Conservation (phyloP, 352 stramenopile genomes). For the Pythium rhizo-oryzae region DNA sequence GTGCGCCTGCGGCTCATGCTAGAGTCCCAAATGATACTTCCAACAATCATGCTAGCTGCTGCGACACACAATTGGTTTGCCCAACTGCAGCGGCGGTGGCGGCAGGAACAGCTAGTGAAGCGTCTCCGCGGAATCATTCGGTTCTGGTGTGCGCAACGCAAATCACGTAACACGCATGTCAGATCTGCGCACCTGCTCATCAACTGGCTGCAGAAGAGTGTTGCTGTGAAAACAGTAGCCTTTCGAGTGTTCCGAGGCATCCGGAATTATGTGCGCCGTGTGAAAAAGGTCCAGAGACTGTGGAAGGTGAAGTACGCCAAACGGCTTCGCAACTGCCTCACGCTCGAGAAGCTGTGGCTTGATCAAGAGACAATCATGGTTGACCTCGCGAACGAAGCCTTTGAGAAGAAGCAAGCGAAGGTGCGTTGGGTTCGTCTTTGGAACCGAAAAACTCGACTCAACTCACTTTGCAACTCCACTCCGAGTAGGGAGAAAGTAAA, state of each 20-base stretch:
- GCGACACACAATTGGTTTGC: slow-evolving; percentile 49
- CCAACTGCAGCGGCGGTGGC: slow-evolving; percentile 43
- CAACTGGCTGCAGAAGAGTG: slow-evolving; percentile 66
- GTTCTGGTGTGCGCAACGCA: slow-evolving; percentile 50
- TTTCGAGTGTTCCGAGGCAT: slow-evolving; percentile 63
- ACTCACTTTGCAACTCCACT: not conserved
- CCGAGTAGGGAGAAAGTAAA: slow-evolving; percentile 21
- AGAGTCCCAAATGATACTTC: slow-evolving; percentile 46
- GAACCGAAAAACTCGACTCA: no score
- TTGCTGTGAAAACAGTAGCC: slow-evolving; percentile 51
- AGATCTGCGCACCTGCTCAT: slow-evolving; percentile 47
- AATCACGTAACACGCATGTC: slow-evolving; percentile 34
- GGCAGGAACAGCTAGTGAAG: slow-evolving; percentile 34
- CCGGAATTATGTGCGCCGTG: slow-evolving; percentile 49
- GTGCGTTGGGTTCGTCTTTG: no score
- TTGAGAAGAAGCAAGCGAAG: slow-evolving; percentile 40
- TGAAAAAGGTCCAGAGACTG: slow-evolving; percentile 56
- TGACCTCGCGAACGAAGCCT: slow-evolving; percentile 47
- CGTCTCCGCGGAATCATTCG: slow-evolving; percentile 44
- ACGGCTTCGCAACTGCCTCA: slow-evolving; percentile 36
- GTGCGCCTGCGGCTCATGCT: slow-evolving; percentile 38
- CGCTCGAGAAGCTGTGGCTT: slow-evolving; percentile 53
- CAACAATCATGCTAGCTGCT: slow-evolving; percentile 46
- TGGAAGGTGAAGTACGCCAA: slow-evolving; percentile 54
- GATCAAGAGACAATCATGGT: slow-evolving; percentile 53